Evolutionary conservation across 176 grass and related monocot genomes (phyloP).

Genomic region (Cenchrus purpureus): DNA sequence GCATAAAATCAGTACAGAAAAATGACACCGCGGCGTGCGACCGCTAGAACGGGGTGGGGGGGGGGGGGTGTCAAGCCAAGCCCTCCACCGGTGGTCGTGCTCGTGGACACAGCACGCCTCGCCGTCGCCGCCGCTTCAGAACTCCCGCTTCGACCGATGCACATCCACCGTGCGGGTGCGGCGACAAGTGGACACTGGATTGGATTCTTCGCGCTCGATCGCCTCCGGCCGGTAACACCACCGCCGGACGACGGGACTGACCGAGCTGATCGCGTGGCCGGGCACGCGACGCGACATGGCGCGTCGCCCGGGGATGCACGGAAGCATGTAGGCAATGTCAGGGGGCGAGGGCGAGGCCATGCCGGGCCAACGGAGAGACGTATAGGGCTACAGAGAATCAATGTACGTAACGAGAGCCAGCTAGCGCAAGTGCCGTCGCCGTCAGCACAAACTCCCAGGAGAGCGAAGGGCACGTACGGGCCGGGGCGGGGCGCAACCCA

Average conservation of each 20-base stretch:
- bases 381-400: background rate
- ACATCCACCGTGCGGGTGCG: background rate
- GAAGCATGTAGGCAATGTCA: background rate
- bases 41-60: too few relatives aligned
- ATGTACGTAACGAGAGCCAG: conserved; percentile 30
- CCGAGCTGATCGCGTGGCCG: background rate
- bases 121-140: too few relatives aligned
- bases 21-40: background rate
- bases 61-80: too few relatives aligned
- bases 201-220: too few relatives aligned
- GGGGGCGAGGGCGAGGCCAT: background rate
- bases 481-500: background rate
- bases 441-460: conserved; percentile 54
- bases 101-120: too few relatives aligned
- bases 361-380: conserved; percentile 1
- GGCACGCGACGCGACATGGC: conserved; percentile 4
- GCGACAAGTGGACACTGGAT: background rate
- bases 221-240: background rate
- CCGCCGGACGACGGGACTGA: background rate
- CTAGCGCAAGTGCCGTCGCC: conserved; percentile 40
- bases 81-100: too few relatives aligned
- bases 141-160: too few relatives aligned
- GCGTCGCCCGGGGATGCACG: background rate
- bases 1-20: too few relatives aligned
- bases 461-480: conserved; percentile 35